These are phyloP conservation scores for Pleurotus ostreatus DNA, from an alignment of 768 basidiomycete species.

Conservation along the genomic window DNA sequence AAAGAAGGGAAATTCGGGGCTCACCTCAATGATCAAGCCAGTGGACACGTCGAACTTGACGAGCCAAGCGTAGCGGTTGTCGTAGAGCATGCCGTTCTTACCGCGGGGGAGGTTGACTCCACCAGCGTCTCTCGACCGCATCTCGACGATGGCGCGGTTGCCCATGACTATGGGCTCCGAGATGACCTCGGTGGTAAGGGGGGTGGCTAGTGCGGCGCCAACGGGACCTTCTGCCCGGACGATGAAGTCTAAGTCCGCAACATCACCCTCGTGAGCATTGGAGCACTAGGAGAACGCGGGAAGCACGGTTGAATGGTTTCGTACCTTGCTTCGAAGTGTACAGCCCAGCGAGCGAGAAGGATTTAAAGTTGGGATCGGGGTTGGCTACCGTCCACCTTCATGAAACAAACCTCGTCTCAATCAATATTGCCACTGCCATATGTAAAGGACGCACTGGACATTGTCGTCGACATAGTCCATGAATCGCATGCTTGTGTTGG, in stretches of 20 bases:
- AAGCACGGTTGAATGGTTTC: background rate
- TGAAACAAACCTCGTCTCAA: background rate
- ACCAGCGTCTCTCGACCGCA: background rate
- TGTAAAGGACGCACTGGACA: background rate
- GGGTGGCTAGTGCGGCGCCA: background rate
- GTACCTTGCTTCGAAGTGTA: background rate
- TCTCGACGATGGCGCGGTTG: background rate
- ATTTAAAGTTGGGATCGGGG: background rate
- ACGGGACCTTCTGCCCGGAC: background rate
- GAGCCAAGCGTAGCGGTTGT: background rate
- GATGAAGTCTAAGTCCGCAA: background rate
- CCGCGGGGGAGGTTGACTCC: background rate
- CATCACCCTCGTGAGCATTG: background rate
- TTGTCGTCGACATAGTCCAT: background rate
- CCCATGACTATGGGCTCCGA: background rate
- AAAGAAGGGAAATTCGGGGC: background rate
- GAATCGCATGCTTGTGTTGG: background rate
- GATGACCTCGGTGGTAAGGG: background rate
- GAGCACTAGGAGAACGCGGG: background rate
- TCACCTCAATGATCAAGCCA: background rate
- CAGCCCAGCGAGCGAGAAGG: background rate
- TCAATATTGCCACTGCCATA: background rate
- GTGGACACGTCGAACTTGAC: background rate
- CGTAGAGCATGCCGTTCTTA: background rate
- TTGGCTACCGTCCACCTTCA: background rate